Evolutionary conservation across 371 early-diverging fungal species (phyloP).

Genomic region (Lichtheimia corymbifera): DNA sequence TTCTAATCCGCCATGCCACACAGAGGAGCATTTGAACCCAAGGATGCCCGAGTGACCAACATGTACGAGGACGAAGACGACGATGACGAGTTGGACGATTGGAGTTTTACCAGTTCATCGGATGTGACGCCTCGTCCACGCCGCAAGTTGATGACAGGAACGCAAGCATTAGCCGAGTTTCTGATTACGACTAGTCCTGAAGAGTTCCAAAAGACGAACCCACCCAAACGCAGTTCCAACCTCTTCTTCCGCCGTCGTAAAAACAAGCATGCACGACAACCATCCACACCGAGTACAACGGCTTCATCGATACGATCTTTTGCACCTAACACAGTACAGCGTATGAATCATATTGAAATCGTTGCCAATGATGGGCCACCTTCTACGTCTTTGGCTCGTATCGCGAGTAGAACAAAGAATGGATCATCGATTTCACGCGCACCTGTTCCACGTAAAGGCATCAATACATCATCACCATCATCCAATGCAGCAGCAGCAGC

Average conservation of each 20-base stretch:
- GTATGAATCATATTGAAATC: slow-evolving; percentile 41
- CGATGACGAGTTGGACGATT: slow-evolving; percentile 26
- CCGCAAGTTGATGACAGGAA: slow-evolving; percentile 31
- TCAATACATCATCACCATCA: not conserved
- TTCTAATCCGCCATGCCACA: slow-evolving; percentile 14
- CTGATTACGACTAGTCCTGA: slow-evolving; percentile 51
- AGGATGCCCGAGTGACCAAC: slow-evolving; percentile 30
- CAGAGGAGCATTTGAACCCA: slow-evolving; percentile 28
- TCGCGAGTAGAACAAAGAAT: slow-evolving; percentile 2
- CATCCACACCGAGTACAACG: slow-evolving; percentile 9
- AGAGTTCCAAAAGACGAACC: slow-evolving; percentile 39
- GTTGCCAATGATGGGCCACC: slow-evolving; percentile 21
- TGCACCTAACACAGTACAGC: slow-evolving; percentile 14
- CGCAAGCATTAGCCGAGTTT: slow-evolving; percentile 51
- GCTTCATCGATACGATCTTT: not conserved
- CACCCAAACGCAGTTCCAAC: slow-evolving; percentile 22
- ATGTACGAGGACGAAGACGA: slow-evolving; percentile 32
- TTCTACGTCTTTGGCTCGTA: slow-evolving; percentile 9
- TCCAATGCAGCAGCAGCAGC: not conserved
- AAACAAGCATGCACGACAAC: slow-evolving; percentile 19
- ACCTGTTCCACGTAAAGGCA: not conserved
- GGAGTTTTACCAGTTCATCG: slow-evolving; percentile 21
- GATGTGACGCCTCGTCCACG: slow-evolving; percentile 18
- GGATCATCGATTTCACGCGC: not conserved
- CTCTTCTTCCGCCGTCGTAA: slow-evolving; percentile 35